These are phyloP conservation scores for Corylus heterophylla DNA, from an alignment of 306 rosid species.

Conservation along the genomic window DNA sequence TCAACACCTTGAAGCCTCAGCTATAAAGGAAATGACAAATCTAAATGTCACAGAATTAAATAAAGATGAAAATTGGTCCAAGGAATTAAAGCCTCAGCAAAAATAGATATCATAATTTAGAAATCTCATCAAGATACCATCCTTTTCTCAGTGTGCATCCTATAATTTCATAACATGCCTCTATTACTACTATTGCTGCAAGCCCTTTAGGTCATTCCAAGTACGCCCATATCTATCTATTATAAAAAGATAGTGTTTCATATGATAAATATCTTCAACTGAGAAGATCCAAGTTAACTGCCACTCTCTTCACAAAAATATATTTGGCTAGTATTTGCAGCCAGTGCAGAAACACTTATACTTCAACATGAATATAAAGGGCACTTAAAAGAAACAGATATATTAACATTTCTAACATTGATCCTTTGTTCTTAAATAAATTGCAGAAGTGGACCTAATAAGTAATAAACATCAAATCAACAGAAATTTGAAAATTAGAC, in stretches of 20 bases:
- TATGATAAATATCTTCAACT: not conserved
- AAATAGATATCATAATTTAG: not conserved
- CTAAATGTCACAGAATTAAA: constrained; percentile 17
- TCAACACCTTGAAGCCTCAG: constrained; percentile 75
- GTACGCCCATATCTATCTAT: not conserved
- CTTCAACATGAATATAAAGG: not conserved
- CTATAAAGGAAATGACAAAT: constrained; percentile 38
- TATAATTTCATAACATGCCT: not conserved
- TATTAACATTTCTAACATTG: not conserved
- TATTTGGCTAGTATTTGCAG: not conserved
- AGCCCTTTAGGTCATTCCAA: not conserved
- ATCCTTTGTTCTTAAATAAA: not conserved
- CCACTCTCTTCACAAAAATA: not conserved
- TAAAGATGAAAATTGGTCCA: not conserved
- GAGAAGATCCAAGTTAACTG: not conserved
- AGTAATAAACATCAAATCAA: not conserved
- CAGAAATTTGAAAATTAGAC: not conserved
- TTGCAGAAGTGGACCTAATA: not conserved
- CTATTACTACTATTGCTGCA: not conserved
- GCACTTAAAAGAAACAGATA: not conserved
- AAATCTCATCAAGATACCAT: not conserved
- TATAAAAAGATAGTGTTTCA: not conserved
- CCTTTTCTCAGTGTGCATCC: not conserved
- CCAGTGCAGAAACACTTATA: not conserved
- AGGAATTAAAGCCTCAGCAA: not conserved